Evolutionary conservation across 2,329 filamentous ascomycete genomes (phyloP).

Genomic region (Aspergillus ustus): DNA sequence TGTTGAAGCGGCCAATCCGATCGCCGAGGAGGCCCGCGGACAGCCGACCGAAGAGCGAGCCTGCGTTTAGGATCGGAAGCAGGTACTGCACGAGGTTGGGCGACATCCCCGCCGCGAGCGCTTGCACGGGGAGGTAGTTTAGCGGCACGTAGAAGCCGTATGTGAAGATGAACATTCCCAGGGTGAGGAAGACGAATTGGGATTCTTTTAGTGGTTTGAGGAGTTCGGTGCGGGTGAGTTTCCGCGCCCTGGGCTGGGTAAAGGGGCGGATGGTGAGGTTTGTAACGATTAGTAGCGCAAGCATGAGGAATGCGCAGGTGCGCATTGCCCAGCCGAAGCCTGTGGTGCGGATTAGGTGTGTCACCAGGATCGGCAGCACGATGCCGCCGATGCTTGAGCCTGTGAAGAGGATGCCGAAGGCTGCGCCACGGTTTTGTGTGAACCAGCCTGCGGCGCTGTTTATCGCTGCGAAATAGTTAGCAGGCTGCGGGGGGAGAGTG

Average conservation of each 20-base stretch:
- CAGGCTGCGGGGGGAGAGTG: too few relatives aligned
- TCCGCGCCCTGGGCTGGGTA: constrained; percentile 33
- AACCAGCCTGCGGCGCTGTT: constrained; percentile 54
- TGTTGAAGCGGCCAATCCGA: constrained; percentile 25
- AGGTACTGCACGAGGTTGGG: constrained; percentile 24
- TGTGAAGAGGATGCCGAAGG: constrained; percentile 59
- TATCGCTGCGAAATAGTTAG: background rate
- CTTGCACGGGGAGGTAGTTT: constrained; percentile 26
- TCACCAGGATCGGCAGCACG: constrained; percentile 63
- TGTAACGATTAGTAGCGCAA: constrained; percentile 59
- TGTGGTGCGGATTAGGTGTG: constrained; percentile 53
- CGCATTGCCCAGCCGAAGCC: constrained; percentile 62
- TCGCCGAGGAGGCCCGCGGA: constrained; percentile 21
- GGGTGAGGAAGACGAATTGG: constrained; percentile 27
- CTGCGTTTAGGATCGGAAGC: constrained; percentile 28
- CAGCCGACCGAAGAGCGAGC: constrained; percentile 27
- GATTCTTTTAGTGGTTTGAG: constrained; percentile 31
- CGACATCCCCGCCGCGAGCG: constrained; percentile 22
- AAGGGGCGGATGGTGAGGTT: constrained; percentile 55
- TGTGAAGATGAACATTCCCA: constrained; percentile 32
- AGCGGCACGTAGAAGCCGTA: constrained; percentile 37
- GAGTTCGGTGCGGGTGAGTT: background rate
- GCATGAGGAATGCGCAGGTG: constrained; percentile 62
- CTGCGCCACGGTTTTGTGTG: constrained; percentile 52
- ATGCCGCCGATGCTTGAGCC: constrained; percentile 60